Evolutionary conservation across 371 early-diverging fungal genomes (phyloP).

Genomic region (Syncephalastrum sp.): DNA sequence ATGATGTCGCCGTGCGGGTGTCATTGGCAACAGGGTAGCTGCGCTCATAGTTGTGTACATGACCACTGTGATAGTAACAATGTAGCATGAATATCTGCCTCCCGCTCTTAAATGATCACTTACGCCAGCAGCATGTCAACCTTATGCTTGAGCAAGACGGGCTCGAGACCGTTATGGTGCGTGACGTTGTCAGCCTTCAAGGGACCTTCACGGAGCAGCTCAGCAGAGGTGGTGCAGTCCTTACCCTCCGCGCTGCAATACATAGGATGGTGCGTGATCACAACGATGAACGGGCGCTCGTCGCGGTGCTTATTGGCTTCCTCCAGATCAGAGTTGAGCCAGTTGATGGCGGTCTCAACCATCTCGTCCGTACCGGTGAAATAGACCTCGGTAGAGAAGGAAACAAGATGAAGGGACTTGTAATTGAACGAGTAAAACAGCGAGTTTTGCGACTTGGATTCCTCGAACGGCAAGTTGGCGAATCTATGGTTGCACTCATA

Average conservation of each 20-base stretch:
- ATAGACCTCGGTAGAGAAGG: conserved; percentile 43
- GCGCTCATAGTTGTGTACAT: conserved; percentile 33
- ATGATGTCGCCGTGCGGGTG: conserved; percentile 10
- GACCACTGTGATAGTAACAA: conserved; percentile 18
- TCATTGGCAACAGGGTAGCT: conserved; percentile 26
- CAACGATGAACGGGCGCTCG: conserved; percentile 41
- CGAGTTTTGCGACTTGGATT: conserved; percentile 35
- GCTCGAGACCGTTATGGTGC: conserved; percentile 14
- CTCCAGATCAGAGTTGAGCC: conserved; percentile 37
- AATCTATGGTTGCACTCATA: conserved; percentile 15
- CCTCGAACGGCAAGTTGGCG: conserved; percentile 31
- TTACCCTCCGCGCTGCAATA: conserved; percentile 25
- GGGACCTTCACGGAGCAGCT: conserved; percentile 25
- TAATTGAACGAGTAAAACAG: conserved; percentile 43
- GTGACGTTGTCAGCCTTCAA: conserved; percentile 5
- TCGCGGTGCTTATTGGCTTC: conserved; percentile 36
- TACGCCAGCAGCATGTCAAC: conserved; percentile 19
- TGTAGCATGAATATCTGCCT: neutral
- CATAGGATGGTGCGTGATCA: conserved; percentile 40
- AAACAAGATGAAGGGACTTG: conserved; percentile 42
- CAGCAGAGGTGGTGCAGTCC: conserved; percentile 32
- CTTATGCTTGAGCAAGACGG: conserved; percentile 18
- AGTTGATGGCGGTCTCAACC: conserved; percentile 34
- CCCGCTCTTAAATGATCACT: neutral
- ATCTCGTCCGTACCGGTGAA: conserved; percentile 30